phyloP scores from a whole-genome alignment of 495 filamentous ascomycete genomes.

The Tuber indicum region DNA sequence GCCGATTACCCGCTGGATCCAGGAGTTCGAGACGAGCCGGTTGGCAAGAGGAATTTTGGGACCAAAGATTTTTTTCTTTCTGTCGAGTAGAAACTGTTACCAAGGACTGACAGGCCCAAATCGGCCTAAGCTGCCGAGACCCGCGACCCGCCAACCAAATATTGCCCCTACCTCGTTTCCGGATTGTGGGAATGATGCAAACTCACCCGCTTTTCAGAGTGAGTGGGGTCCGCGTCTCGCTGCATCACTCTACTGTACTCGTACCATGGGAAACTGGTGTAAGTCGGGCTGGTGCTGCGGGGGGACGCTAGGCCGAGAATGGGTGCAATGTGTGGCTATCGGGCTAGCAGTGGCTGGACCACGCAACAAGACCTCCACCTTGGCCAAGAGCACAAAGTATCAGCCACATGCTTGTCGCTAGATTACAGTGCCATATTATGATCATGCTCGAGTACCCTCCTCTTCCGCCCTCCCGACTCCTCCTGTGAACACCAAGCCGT shows the following conservation, averaged over 20 bases:
- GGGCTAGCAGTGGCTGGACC: neutral
- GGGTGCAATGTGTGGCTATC: neutral
- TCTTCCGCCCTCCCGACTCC: neutral
- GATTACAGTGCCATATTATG: too few relatives aligned
- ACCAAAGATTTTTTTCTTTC: neutral
- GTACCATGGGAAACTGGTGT: neutral
- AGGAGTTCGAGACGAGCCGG: neutral
- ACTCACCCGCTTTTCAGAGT: neutral
- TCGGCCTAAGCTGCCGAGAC: neutral
- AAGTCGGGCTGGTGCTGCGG: neutral
- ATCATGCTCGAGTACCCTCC: neutral
- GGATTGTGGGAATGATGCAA: neutral
- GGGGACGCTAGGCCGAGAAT: neutral
- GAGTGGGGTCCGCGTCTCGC: neutral
- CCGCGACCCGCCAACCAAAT: slow-evolving; percentile 4
- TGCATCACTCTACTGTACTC: neutral
- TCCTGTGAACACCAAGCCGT: neutral
- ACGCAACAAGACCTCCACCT: neutral
- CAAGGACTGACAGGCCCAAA: neutral
- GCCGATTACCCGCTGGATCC: neutral
- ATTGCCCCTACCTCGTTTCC: neutral
- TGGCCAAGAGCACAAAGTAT: neutral
- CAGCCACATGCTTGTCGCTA: neutral
- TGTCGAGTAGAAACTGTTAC: neutral
- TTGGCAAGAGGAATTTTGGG: neutral